phyloP scores from a whole-genome alignment of 768 basidiomycete genomes.

The Amanita inopinata region DNA sequence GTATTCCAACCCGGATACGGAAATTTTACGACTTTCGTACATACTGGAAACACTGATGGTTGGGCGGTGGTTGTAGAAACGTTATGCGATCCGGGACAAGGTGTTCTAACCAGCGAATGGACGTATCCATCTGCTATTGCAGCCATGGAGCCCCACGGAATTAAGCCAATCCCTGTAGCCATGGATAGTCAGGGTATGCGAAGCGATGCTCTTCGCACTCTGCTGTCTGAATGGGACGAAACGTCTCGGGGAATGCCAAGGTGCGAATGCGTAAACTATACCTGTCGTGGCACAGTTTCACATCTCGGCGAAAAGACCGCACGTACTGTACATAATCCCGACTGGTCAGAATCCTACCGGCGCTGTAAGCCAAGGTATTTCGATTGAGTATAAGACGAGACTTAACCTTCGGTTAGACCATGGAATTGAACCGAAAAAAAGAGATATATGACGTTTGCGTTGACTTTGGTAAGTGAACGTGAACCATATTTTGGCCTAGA shows the following conservation, averaged over 20 bases:
- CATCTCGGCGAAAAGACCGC: slow-evolving; percentile 38
- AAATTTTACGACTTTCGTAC: slow-evolving; percentile 46
- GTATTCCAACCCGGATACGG: slow-evolving; percentile 52
- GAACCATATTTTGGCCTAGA: slow-evolving; percentile 5
- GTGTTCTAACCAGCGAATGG: slow-evolving; percentile 57
- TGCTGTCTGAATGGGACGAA: slow-evolving; percentile 62
- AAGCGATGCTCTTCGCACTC: slow-evolving; percentile 44
- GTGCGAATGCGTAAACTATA: slow-evolving; percentile 20
- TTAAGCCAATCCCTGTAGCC: slow-evolving; percentile 43
- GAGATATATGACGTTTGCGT: slow-evolving; percentile 77
- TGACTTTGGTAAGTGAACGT: slow-evolving; percentile 49
- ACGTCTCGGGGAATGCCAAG: slow-evolving; percentile 42
- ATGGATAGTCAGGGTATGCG: slow-evolving; percentile 69
- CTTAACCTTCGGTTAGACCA: slow-evolving; percentile 33
- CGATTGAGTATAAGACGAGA: neutral
- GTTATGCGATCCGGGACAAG: slow-evolving; percentile 59
- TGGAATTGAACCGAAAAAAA: slow-evolving; percentile 55
- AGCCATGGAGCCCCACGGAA: slow-evolving; percentile 26
- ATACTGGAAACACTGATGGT: slow-evolving; percentile 67
- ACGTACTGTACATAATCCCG: slow-evolving; percentile 66
- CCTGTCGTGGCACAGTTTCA: neutral
- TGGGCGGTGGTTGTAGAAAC: slow-evolving; percentile 49
- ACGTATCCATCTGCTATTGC: slow-evolving; percentile 54
- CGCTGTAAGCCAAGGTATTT: slow-evolving; percentile 30
- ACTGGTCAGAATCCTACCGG: slow-evolving; percentile 85